A percentile compares a stretch with the other conserved stretches of the same genome.
phyloP scores from a whole-genome alignment of 306 rosid species.

The Quercus glauca region DNA sequence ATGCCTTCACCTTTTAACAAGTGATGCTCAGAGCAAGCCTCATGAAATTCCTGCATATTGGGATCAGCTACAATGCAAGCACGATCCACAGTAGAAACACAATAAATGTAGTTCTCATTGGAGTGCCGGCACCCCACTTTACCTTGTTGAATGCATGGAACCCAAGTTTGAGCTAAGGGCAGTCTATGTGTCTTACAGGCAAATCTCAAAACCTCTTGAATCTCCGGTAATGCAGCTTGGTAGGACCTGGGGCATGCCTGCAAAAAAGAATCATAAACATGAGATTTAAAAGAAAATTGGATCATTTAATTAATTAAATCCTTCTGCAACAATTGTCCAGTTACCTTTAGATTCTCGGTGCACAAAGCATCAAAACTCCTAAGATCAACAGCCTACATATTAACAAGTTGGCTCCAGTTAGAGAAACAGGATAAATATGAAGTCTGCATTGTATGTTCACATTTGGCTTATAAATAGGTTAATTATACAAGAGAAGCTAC shows the following conservation, averaged over 20 bases:
- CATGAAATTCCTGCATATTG: constrained; percentile 55
- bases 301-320: constrained; percentile 13
- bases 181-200: constrained; percentile 83
- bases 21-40: constrained; percentile 98
- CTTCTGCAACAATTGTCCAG: constrained; percentile 7
- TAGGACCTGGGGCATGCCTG: constrained; percentile 57
- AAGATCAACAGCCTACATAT: constrained; percentile 86
- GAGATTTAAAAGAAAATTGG: constrained; percentile 17
- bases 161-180: constrained; percentile 96
- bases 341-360: constrained; percentile 59
- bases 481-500: neutral
- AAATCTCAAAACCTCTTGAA: constrained; percentile 59
- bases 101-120: constrained; percentile 57
- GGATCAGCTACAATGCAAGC: constrained; percentile 81
- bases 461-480: constrained; percentile 10
- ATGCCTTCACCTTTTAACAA: constrained; percentile 91
- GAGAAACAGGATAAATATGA: constrained; percentile 4
- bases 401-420: constrained; percentile 33
- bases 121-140: constrained; percentile 85
- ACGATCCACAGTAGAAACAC: constrained; percentile 85
- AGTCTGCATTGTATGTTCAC: neutral
- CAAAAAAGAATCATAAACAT: constrained; percentile 21
- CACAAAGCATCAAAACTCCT: constrained; percentile 52
- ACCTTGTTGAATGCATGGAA: constrained; percentile 70
- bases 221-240: constrained; percentile 71